Conservation (phyloP, 805 yeast genomes). For the Grigorovia transvaalensis region DNA sequence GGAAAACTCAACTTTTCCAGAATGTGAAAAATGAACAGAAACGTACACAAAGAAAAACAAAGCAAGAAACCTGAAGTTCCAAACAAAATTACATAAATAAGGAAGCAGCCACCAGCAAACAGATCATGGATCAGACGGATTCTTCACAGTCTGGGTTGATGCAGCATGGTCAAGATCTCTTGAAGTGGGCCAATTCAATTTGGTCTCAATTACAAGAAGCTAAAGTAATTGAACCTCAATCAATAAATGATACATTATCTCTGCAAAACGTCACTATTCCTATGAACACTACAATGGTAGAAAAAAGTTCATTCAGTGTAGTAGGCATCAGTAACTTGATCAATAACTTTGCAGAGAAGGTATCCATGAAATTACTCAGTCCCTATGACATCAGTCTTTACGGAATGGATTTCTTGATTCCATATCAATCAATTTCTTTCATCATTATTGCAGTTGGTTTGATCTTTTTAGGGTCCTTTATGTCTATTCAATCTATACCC, state of each 20-base stretch:
- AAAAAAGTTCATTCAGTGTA: too few relatives aligned
- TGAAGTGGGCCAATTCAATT: neutral
- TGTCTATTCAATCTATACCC: slow-evolving; percentile 26
- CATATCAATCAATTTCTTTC: neutral
- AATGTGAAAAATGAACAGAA: too few relatives aligned
- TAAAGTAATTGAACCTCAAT: neutral
- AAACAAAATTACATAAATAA: too few relatives aligned
- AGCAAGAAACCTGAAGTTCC: neutral
- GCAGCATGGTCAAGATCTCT: neutral
- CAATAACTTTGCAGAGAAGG: neutral
- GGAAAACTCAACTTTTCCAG: too few relatives aligned
- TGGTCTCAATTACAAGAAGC: neutral
- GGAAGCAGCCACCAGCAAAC: neutral
- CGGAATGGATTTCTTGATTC: neutral
- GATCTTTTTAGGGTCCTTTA: slow-evolving; percentile 28
- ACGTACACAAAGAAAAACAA: neutral
- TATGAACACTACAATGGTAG: neutral
- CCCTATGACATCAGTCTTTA: neutral
- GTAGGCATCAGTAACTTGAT: neutral
- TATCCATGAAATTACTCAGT: neutral
- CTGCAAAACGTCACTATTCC: neutral
- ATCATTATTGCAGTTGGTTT: slow-evolving; percentile 20
- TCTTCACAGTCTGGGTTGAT: neutral
- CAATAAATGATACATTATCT: neutral
- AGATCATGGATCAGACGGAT: neutral